Conservation (phyloP, 345 rosid species). For the Nephelium lappaceum region DNA sequence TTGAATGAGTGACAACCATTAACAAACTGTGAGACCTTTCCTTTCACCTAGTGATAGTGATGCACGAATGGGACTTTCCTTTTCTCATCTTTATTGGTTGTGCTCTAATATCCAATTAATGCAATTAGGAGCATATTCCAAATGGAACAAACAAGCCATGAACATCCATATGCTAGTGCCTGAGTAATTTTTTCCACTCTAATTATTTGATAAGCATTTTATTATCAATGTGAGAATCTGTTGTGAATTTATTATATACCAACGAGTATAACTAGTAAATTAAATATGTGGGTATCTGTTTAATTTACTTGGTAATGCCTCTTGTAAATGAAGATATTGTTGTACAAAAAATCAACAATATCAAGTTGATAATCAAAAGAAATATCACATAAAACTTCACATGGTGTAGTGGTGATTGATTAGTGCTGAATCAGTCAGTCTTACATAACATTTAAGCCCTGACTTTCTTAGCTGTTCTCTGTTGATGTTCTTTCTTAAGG, state of each 20-base stretch:
- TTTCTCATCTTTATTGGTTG: not conserved
- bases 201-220: not conserved
- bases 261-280: too few relatives aligned
- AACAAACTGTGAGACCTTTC: not conserved
- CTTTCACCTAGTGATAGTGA: not conserved
- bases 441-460: not conserved
- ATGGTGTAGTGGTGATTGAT: not conserved
- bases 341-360: not conserved
- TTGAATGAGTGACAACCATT: not conserved
- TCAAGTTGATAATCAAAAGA: too few relatives aligned
- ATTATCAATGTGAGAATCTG: not conserved
- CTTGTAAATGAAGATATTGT: not conserved
- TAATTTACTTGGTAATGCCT: not conserved
- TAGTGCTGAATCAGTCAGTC: not conserved
- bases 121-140: not conserved
- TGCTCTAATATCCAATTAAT: not conserved
- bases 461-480: not conserved
- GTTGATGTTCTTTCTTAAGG: slow-evolving; percentile 33
- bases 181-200: too few relatives aligned
- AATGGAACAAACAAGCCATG: too few relatives aligned
- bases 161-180: not conserved
- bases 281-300: not conserved
- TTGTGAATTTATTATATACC: not conserved
- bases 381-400: not conserved
- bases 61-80: not conserved